Percentiles rank a stretch among this genome's conserved stretches.
Conservation (phyloP, 805 yeast genomes). For the Lipomyces starkeyi region DNA sequence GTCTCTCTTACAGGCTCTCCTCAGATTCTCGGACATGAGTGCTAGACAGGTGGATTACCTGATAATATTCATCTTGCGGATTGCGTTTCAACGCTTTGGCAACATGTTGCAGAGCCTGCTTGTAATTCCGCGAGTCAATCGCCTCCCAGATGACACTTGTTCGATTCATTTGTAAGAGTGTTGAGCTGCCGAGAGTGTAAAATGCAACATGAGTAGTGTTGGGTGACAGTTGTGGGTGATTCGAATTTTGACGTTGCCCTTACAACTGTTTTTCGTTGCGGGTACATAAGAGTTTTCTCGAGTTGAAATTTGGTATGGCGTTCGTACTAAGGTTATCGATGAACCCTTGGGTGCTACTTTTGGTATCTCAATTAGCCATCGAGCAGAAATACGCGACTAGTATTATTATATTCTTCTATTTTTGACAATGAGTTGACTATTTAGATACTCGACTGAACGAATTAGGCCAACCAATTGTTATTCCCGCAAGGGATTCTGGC, state of each 20-base stretch:
- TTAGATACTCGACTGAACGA: no score
- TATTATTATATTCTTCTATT: no score
- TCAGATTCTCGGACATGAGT: neutral
- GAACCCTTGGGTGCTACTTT: no score
- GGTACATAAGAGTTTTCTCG: no score
- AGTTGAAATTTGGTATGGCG: no score
- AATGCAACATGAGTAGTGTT: neutral
- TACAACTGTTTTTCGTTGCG: no score
- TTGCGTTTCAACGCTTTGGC: conserved; percentile 34
- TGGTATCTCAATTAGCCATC: no score
- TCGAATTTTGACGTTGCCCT: neutral
- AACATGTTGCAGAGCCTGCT: conserved; percentile 33
- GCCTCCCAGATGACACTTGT: conserved; percentile 37
- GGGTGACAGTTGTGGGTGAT: neutral
- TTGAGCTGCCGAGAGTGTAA: neutral
- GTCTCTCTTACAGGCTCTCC: neutral
- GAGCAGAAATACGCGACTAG: no score
- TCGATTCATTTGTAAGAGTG: conserved; percentile 12
- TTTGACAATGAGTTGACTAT: no score
- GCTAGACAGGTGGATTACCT: conserved; percentile 11
- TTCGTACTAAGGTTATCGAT: no score
- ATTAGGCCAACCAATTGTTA: no score
- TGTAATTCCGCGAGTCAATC: conserved; percentile 35
- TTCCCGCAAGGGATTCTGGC: no score
- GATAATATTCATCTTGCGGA: conserved; percentile 31